Conservation (phyloP, 2,329 filamentous ascomycete species). For the Anisogramma anomala region DNA sequence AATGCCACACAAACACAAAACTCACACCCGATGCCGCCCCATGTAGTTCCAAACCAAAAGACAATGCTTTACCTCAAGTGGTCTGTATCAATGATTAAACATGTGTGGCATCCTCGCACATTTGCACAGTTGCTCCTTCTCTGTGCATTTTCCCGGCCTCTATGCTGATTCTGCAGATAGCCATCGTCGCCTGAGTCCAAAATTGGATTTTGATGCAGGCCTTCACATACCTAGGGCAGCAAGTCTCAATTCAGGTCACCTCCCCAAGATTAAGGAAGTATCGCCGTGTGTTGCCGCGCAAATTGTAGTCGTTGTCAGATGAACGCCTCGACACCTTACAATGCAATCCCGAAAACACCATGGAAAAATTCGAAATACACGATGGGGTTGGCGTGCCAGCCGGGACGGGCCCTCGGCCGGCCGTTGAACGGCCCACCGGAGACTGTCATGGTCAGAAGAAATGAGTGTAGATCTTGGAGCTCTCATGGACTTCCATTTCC, state of each 20-base stretch:
- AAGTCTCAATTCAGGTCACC: not conserved
- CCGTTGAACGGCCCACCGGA: constrained; percentile 12
- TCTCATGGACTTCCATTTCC: constrained; percentile 99
- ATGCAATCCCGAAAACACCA: constrained; percentile 18
- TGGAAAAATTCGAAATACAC: constrained; percentile 42
- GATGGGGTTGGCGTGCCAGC: constrained; percentile 20
- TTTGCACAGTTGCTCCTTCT: constrained; percentile 3
- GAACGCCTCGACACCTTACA: constrained; percentile 20
- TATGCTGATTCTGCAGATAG: not conserved
- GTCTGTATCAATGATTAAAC: constrained; percentile 16
- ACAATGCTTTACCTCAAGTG: constrained; percentile 19
- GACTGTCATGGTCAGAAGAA: constrained; percentile 68
- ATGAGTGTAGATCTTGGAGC: constrained; percentile 98
- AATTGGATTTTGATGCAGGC: constrained; percentile 1
- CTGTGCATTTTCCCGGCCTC: not conserved
- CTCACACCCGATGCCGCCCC: constrained; percentile 17
- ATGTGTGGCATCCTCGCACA: constrained; percentile 8
- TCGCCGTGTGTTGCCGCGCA: constrained; percentile 7
- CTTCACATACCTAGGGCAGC: not conserved
- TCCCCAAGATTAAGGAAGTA: constrained; percentile 11
- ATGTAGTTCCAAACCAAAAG: constrained; percentile 14
- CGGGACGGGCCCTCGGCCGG: constrained; percentile 1
- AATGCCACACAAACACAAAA: constrained; percentile 11
- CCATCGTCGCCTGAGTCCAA: not conserved
- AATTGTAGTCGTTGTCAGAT: constrained; percentile 10